A percentile compares a stretch with the other conserved stretches of the same genome.
Evolutionary conservation across 768 basidiomycete genomes (phyloP).

Genomic region (Leccinum olivaceopallidum): DNA sequence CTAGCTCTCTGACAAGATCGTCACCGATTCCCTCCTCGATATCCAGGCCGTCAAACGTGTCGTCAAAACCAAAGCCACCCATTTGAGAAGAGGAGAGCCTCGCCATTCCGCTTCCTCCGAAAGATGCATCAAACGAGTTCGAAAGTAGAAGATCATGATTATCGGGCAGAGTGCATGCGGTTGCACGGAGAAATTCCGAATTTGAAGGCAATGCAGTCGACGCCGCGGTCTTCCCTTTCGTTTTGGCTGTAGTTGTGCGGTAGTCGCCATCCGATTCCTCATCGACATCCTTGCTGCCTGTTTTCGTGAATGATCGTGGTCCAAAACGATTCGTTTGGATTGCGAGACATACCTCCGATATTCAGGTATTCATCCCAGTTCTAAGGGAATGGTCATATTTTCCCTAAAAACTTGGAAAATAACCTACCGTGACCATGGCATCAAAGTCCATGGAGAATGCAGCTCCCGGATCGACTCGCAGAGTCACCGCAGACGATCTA

Average conservation of each 20-base stretch:
- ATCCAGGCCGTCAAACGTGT: constrained; percentile 59
- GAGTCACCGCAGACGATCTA: constrained; percentile 53
- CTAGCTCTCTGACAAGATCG: constrained; percentile 74
- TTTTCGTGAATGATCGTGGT: not conserved
- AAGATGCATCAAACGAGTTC: constrained; percentile 64
- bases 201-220: constrained; percentile 27
- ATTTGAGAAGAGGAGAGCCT: constrained; percentile 56
- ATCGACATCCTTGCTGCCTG: constrained; percentile 16
- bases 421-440: constrained; percentile 58
- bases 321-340: not conserved
- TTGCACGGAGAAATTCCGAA: constrained; percentile 49
- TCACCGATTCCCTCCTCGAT: constrained; percentile 65
- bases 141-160: constrained; percentile 67
- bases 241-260: constrained; percentile 35
- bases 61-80: constrained; percentile 50
- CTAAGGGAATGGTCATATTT: constrained; percentile 30
- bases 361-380: constrained; percentile 66
- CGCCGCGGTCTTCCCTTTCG: constrained; percentile 27
- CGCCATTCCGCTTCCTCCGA: constrained; percentile 39
- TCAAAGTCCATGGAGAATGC: constrained; percentile 61
- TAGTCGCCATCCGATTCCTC: constrained; percentile 52
- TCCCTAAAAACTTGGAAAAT: not conserved
- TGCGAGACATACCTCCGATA: constrained; percentile 39
- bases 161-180: constrained; percentile 68
- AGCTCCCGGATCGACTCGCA: constrained; percentile 50